Conservation (phyloP, 805 yeast species). For the Starmerella kuoi region DNA sequence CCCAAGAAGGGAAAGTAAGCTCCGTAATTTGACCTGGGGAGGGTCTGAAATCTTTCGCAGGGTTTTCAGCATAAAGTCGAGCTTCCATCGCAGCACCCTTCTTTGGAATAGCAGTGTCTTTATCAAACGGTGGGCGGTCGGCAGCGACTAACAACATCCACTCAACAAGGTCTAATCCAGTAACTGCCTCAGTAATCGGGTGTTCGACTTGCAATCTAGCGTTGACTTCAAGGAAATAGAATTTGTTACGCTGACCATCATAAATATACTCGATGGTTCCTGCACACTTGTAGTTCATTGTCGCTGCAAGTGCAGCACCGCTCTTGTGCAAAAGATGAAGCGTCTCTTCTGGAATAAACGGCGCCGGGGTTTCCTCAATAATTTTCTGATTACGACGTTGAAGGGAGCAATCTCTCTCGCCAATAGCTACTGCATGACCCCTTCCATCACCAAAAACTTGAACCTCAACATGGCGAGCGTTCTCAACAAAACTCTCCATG, state of each 20-base stretch:
- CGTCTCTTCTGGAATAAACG: slow-evolving; percentile 72
- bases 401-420: slow-evolving; percentile 95
- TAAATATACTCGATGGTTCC: slow-evolving; percentile 96
- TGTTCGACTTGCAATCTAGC: slow-evolving; percentile 97
- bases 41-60: slow-evolving; percentile 87
- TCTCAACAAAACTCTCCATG: slow-evolving; percentile 84
- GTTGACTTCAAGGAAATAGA: slow-evolving; percentile 90
- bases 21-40: slow-evolving; percentile 90
- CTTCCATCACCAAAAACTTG: slow-evolving; percentile 94
- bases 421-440: slow-evolving; percentile 85
- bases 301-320: slow-evolving; percentile 68
- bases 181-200: slow-evolving; percentile 90
- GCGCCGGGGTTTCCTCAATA: slow-evolving; percentile 97
- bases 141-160: slow-evolving; percentile 94
- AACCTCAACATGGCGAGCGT: slow-evolving; percentile 91
- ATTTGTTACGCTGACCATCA: slow-evolving; percentile 74
- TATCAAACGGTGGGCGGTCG: slow-evolving; percentile 71
- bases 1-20: slow-evolving; percentile 77
- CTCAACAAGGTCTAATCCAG: slow-evolving; percentile 89
- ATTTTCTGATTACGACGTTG: slow-evolving; percentile 95
- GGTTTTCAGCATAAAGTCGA: slow-evolving; percentile 91
- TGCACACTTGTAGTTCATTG: slow-evolving; percentile 87
- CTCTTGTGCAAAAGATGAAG: slow-evolving; percentile 65
- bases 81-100: slow-evolving; percentile 95
- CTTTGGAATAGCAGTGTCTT: slow-evolving; percentile 40